phyloP scores from a whole-genome alignment of 73 alveolate species.

The Tetrahymena thermophila region DNA sequence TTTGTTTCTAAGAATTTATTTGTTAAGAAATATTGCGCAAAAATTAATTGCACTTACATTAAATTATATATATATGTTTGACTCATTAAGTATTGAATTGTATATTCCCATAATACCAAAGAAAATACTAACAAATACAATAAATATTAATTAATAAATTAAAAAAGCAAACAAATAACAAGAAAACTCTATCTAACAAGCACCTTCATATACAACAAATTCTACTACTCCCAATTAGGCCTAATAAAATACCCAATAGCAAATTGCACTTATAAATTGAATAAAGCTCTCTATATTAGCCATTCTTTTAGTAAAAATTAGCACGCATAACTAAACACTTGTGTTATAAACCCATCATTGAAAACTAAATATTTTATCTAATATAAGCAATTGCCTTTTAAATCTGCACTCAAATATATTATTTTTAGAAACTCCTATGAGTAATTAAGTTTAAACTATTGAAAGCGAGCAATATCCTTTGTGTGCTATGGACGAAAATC shows the following conservation, averaged over 20 bases:
- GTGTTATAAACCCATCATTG: background rate
- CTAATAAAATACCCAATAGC: background rate
- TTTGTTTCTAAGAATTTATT: background rate
- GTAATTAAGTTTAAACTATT: background rate
- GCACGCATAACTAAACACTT: background rate
- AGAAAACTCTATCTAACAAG: background rate
- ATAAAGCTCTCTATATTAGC: background rate
- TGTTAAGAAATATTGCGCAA: background rate
- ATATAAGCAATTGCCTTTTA: background rate
- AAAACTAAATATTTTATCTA: background rate
- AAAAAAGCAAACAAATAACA: background rate
- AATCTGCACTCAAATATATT: background rate
- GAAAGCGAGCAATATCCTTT: background rate
- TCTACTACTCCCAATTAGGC: background rate
- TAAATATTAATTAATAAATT: background rate
- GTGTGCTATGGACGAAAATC: background rate
- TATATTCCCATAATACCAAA: background rate
- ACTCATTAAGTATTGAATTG: background rate
- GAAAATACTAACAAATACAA: background rate
- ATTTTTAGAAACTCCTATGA: background rate
- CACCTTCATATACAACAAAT: background rate
- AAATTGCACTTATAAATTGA: background rate
- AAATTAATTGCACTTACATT: background rate
- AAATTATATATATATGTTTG: background rate
- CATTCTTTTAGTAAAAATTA: background rate